Evolutionary conservation across 495 filamentous ascomycete species (phyloP).

Genomic region (Aspergillus nanangensis): DNA sequence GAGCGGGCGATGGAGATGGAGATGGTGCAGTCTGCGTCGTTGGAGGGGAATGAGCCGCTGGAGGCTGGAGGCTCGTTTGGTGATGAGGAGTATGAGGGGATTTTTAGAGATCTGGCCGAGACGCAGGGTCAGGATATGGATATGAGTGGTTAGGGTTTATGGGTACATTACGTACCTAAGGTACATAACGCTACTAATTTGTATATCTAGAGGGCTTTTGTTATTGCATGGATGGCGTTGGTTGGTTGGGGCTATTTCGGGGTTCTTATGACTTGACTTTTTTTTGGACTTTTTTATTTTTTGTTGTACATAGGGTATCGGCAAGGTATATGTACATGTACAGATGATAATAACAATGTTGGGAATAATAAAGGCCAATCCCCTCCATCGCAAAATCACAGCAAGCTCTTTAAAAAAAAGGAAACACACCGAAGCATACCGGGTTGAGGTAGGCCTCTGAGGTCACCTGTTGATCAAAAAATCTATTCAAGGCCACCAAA

Average conservation of each 20-base stretch:
- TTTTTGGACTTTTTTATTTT: neutral
- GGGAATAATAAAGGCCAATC: too few relatives aligned
- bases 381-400: too few relatives aligned
- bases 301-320: constrained; percentile 3
- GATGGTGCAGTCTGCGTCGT: neutral
- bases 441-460: too few relatives aligned
- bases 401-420: neutral
- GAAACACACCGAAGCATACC: neutral
- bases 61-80: constrained; percentile 36
- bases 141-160: constrained; percentile 16
- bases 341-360: constrained; percentile 19
- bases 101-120: constrained; percentile 40
- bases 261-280: constrained; percentile 2
- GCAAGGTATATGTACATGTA: constrained; percentile 20
- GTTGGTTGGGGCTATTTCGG: neutral
- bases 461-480: too few relatives aligned
- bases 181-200: neutral
- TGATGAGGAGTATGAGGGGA: constrained; percentile 53
- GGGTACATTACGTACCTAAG: neutral
- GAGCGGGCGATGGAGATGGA: constrained; percentile 16
- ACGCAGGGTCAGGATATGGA: constrained; percentile 34
- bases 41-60: neutral
- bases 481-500: too few relatives aligned
- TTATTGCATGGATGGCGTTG: neutral
- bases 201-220: too few relatives aligned